Base-by-base conservation (phyloP, 2,329 filamentous ascomycete genomes). In the Rutstroemia sp. region DNA sequence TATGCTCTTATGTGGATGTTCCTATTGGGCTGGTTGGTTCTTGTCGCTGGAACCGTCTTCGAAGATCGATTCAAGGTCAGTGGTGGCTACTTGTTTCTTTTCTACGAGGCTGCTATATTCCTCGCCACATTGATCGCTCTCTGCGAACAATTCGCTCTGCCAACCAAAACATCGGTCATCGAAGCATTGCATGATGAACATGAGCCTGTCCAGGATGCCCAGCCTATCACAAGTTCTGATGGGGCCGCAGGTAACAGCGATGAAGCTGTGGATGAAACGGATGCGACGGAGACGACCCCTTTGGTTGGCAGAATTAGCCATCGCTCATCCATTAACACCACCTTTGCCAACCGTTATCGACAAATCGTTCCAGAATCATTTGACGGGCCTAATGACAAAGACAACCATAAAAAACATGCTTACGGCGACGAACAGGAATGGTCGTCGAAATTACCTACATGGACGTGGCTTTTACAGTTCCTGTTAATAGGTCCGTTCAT, bases 1-100 rank as follows among this genome's bases (percentile, higher is more conserved):
- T 96, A 94, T 70, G 79, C 82, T 51, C 77, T 92, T 46, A 79
- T 95, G 9, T 97, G 94, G 92, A 77, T 96, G 47, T 96, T 92
- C 68, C 69, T 82, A 34, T 70, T 90, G 0, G 81, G 83, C 41
- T 97, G 92, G 85, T 72, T 80, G 2, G 65, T 88, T 42, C 78
- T 96, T 56, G 82, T 95, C 14, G 75, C 80, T 46, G 79, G 84
- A 42, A 88, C 90, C 0, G 81, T 95, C 3, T 81, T 85, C n/a
- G 87, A 90, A 61, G 83, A 92, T 67, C 83, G 88, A 19, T 79
- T 84, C 63, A 79, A 86, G 16, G 76, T 94, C 51, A 86, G 81
- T 8, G 84, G 86, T 25, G 86, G 89, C 8, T 99, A 97, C 68
- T 83, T 89, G 60, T 78, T 91, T 48, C 81, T 94, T 5, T 88